Evolutionary conservation across 1,284 basidiomycete genomes (phyloP), one percentile per base, ranked within the genome.

Genomic region (Ceratobasidium sp.): DNA sequence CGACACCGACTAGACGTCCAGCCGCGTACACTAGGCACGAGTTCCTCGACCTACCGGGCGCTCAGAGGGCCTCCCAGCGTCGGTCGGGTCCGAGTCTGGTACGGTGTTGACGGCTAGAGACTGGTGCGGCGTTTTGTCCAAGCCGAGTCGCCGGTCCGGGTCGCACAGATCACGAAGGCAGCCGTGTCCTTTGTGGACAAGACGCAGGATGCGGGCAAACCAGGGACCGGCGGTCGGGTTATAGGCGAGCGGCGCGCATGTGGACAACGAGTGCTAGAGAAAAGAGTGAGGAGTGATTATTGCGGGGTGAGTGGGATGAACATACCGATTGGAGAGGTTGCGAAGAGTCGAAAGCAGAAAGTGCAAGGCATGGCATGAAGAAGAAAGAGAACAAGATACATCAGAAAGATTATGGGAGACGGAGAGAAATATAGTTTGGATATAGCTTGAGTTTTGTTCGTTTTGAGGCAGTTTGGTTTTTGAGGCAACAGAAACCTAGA

Each of bases 91-190:
- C 55, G 32, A 57, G 55, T 34, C 16, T 6, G 55, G 55, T 23
- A 36, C 32, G 34, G n/a, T 18, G 30, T 57, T 57, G 32, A 21
- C n/a, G 32, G 34, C 2, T 23, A 18, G 55, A 28, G 55, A 39
- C 55, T 57, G 30, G 55, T 57, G 30, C 55, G 34, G 28, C 55
- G 55, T 39, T 23, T 57, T 57, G 32, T 57, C 55, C 32, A 57
- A 36, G 30, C 55, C 55, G 34, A 23, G 32, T 23, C 32, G n/a
- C 21, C 18, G 16, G 32, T 36, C 55, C 16, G 21, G 34, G 55
- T 57, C n/a, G 55, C 55, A n/a, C 55, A 36, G 55, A 57, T 39
- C 55, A 57, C 55, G 55, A 21, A 34, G 30, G 55, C 55, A 57
- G 55, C 55, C 28, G 55, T 34, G 14, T 18, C 16, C 4, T 3